These are phyloP conservation scores for Mimosa bimucronata DNA, from an alignment of 306 rosid species.

Conservation along the genomic window DNA sequence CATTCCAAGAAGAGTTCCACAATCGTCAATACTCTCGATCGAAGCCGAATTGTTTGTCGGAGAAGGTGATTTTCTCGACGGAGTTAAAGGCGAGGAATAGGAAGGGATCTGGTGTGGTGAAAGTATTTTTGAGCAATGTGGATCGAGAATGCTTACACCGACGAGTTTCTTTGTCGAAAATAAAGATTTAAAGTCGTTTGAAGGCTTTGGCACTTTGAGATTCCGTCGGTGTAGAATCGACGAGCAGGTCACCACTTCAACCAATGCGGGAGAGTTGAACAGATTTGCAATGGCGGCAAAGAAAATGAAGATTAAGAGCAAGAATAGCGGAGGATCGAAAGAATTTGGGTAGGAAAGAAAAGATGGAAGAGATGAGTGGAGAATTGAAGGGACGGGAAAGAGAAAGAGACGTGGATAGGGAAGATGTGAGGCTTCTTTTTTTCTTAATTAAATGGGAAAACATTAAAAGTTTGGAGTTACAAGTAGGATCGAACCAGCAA, in stretches of 20 bases:
- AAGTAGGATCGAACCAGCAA: too few relatives aligned
- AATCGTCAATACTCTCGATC: too few relatives aligned
- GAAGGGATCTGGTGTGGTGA: slow-evolving; percentile 71
- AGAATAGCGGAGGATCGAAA: slow-evolving; percentile 1
- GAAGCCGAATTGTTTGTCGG: slow-evolving; percentile 71
- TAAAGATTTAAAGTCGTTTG: slow-evolving; percentile 58
- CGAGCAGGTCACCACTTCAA: slow-evolving; percentile 61
- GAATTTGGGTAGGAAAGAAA: too few relatives aligned
- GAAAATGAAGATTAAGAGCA: slow-evolving; percentile 19
- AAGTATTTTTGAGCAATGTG: slow-evolving; percentile 84
- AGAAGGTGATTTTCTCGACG: slow-evolving; percentile 84
- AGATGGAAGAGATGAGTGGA: too few relatives aligned
- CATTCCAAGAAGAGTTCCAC: too few relatives aligned
- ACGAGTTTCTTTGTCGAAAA: slow-evolving; percentile 78
- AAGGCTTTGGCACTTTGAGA: slow-evolving; percentile 79
- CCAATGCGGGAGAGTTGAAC: slow-evolving; percentile 8
- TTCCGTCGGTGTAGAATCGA: slow-evolving; percentile 59
- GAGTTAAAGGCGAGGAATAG: slow-evolving; percentile 83
- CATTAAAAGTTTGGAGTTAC: too few relatives aligned
- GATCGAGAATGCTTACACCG: slow-evolving; percentile 73
- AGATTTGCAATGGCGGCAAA: slow-evolving; percentile 25
- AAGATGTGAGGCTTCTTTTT: too few relatives aligned
- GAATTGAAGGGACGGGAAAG: too few relatives aligned
- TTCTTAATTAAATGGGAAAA: too few relatives aligned
- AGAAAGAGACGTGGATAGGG: too few relatives aligned